Base-by-base conservation (phyloP, 2,329 filamentous ascomycete species). In the Apiospora arundinis region DNA sequence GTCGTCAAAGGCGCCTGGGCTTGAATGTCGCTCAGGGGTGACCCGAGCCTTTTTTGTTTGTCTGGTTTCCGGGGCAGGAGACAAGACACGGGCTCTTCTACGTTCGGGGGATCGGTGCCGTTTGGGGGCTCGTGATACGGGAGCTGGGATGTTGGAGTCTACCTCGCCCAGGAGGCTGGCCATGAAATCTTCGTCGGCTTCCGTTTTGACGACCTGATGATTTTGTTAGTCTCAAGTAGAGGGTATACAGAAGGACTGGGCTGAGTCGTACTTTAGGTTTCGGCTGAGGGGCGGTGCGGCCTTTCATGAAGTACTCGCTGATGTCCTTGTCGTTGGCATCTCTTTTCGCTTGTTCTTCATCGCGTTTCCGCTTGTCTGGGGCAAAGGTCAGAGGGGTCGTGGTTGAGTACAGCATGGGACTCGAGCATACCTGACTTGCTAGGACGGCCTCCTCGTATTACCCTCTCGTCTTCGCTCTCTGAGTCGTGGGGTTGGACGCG, bases 281-380 rank as follows among this genome's bases (percentile, higher is more conserved):
- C 18, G 92, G 86, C 71, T 91, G 91, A 68, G 88, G 82, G 74
- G 88, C 88, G 72, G 86, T 85, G 45, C 90, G 88, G 70, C 94
- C 94, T 76, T 92, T 93, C 75, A 89, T 95, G 81, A 99, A 98
- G 83, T 97, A 99, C 78, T 97, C 95, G 82, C 92, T 95, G 80
- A 99, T 98, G 76, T 95, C 93, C 78, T 93, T 93, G 81, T 97
- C 95, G 75, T 95, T 94, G 80, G 93, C 95, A 76, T 97, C 93
- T 78, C 92, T 90, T 80, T 93, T 93, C 72, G 94, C 91, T 74
- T 93, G 91, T 72, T 97, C 95, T 75, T 97, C 94, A 77, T 97
- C 93, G 21, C 92, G 92, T 81, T 94, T 95, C 77, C 95, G 90
- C 82, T 98, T 98, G 74, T 92, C 93, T 95, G 74, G 56, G 12